Evolutionary conservation across 345 rosid species (phyloP), one percentile per base, ranked within the genome.

Genomic region (Bruguiera sexangula): DNA sequence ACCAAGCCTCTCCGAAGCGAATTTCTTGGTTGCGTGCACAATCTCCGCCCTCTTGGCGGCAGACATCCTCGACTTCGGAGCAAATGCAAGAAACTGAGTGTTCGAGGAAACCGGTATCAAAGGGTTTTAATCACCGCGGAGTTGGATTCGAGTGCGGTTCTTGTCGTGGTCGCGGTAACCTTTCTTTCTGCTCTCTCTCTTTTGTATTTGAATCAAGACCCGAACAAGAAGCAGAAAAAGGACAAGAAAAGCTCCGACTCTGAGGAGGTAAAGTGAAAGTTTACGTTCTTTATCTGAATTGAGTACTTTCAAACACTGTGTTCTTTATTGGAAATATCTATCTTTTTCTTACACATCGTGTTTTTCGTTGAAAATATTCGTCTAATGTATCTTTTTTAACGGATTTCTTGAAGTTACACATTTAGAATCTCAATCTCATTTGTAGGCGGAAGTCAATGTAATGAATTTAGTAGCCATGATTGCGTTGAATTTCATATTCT

Each of bases 161-260:
- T 89, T 31, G 63, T 85, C 19, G 80, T 82, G 24, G 88, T 86
- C 2, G 88, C 91, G 64, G 87, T 88, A 9, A 80, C 87, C 31
- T 69, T 94, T 1, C 69, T 91, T 62, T 82, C 94, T 16, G 92
- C 92, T 43, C 50, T 87, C 24, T 82, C 89, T 29, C 36, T 88
- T 26, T 83, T 87, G 68, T 88, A 77, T 74, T 83, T 80, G 21
- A 78, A 88, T 60, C 77, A 56, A 43, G 61, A 72, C 62, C 1
- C 60, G 7, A 59, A n/a, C 26, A 52, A 36, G 5, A 66, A 52
- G 43, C 1, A 55, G 26, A 16, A 27, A 13, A 70, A 43, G 50
- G 15, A 43, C 18, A 43, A 3, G 50, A 43, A 43, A 43, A 43
- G 50, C 50, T 43, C 16, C 13, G 50, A 43, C 3, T 13, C 50